phyloP scores from a whole-genome alignment of 371 early-diverging fungal species.

The Rhizopus stolonifer region DNA sequence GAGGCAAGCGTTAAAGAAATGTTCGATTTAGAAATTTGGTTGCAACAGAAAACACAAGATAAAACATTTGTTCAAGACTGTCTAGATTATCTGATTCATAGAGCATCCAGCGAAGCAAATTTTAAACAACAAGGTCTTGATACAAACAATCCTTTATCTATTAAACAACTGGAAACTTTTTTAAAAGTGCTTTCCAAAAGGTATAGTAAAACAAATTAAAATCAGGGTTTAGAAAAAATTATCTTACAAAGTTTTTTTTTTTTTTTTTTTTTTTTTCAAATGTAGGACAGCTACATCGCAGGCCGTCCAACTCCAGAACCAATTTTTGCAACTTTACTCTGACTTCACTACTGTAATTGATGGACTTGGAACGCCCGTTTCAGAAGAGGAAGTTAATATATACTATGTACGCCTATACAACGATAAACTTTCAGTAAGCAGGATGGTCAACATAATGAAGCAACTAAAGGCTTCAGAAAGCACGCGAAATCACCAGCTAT shows the following conservation, averaged over 20 bases:
- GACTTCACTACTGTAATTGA: not conserved
- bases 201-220: conserved; percentile 2
- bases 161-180: conserved; percentile 67
- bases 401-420: conserved; percentile 79
- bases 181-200: conserved; percentile 45
- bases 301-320: not conserved
- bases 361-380: conserved; percentile 19
- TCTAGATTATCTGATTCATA: conserved; percentile 74
- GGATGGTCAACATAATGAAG: conserved; percentile 73
- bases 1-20: conserved; percentile 75
- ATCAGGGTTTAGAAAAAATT: not conserved
- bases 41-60: conserved; percentile 70
- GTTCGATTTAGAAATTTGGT: conserved; percentile 83
- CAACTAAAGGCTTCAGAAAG: conserved; percentile 65
- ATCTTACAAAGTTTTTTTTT: not conserved
- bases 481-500: conserved; percentile 71
- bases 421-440: conserved; percentile 66
- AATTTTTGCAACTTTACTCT: not conserved
- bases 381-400: conserved; percentile 76
- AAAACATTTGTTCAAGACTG: conserved; percentile 69
- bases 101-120: conserved; percentile 46
- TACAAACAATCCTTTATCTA: conserved; percentile 42
- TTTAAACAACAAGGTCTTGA: conserved; percentile 1
- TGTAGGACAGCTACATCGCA: not conserved
- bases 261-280: not conserved